Evolutionary conservation across 2,329 filamentous ascomycete genomes (phyloP).

Genomic region (Aureobasidium mangrovei): DNA sequence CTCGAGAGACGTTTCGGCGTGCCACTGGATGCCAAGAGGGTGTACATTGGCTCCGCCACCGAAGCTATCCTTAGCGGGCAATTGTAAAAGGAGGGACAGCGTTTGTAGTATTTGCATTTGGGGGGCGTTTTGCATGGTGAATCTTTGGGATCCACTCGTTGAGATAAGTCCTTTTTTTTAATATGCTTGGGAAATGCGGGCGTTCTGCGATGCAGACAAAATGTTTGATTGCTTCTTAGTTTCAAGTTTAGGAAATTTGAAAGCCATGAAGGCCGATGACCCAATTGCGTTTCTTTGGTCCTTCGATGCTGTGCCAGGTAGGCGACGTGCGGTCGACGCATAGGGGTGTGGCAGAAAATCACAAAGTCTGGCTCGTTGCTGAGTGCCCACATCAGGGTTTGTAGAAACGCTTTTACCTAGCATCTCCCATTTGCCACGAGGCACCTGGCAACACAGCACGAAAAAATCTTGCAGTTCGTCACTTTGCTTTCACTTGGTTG

Average conservation of each 20-base stretch:
- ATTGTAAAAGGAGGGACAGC: slow-evolving; percentile 21
- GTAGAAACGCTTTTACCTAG: not conserved
- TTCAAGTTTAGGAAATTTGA: not conserved
- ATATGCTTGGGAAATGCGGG: slow-evolving; percentile 1
- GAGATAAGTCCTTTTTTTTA: not conserved
- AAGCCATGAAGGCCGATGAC: not conserved
- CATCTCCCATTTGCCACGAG: not conserved
- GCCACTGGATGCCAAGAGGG: slow-evolving; percentile 74
- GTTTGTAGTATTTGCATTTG: slow-evolving; percentile 4
- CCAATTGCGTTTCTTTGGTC: too few relatives aligned
- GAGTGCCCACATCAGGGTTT: slow-evolving; percentile 4
- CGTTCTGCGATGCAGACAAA: not conserved
- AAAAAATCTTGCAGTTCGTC: not conserved
- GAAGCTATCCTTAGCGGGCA: slow-evolving; percentile 35
- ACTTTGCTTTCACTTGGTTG: not conserved
- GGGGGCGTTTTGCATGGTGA: slow-evolving; percentile 2
- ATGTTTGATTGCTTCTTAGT: not conserved
- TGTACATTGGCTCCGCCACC: slow-evolving; percentile 60
- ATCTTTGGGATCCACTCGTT: not conserved
- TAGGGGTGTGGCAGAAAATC: not conserved
- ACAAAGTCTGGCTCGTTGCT: not conserved
- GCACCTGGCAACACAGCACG: not conserved
- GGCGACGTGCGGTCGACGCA: too few relatives aligned
- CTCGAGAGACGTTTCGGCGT: slow-evolving; percentile 85
- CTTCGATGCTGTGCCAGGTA: too few relatives aligned